phyloP scores from a whole-genome alignment of 2,329 filamentous ascomycete species.

The Rasamsonia emersonii region DNA sequence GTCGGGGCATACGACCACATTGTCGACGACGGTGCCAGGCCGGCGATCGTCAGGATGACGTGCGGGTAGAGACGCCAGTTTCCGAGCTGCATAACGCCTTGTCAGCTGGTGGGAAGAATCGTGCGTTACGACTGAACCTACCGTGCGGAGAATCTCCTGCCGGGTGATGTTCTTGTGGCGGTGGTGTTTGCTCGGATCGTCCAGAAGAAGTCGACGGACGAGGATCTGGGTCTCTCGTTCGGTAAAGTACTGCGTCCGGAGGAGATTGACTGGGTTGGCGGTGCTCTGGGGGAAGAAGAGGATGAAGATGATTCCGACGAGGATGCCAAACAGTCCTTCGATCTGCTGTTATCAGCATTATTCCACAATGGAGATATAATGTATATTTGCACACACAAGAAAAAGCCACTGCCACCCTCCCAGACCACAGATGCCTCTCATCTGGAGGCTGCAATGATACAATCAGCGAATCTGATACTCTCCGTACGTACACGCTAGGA shows the following conservation, averaged over 20 bases:
- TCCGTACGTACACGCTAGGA: not conserved
- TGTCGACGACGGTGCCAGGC: constrained; percentile 40
- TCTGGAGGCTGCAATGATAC: constrained; percentile 37
- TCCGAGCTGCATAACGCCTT: constrained; percentile 31
- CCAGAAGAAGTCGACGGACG: not conserved
- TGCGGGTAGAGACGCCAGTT: constrained; percentile 45
- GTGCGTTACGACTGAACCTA: constrained; percentile 26
- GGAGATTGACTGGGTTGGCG: constrained; percentile 7
- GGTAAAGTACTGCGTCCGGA: not conserved
- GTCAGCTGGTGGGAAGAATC: no score
- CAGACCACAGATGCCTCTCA: constrained; percentile 38
- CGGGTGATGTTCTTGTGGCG: not conserved
- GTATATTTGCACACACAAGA: constrained; percentile 37
- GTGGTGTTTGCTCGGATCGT: constrained; percentile 2
- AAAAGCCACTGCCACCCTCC: constrained; percentile 49
- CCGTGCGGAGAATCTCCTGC: not conserved
- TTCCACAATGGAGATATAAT: constrained; percentile 27
- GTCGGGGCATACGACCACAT: constrained; percentile 45
- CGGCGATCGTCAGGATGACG: constrained; percentile 39
- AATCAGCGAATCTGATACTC: not conserved
- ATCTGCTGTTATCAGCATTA: constrained; percentile 3
- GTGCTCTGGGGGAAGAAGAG: constrained; percentile 31
- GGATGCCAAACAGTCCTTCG: constrained; percentile 5
- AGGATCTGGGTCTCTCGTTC: constrained; percentile 1
- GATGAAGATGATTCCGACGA: constrained; percentile 8